Percentiles rank a stretch among this genome's conserved stretches.
Conservation (phyloP, 2,329 filamentous ascomycete genomes). For the Orbilia blumenaviensis region DNA sequence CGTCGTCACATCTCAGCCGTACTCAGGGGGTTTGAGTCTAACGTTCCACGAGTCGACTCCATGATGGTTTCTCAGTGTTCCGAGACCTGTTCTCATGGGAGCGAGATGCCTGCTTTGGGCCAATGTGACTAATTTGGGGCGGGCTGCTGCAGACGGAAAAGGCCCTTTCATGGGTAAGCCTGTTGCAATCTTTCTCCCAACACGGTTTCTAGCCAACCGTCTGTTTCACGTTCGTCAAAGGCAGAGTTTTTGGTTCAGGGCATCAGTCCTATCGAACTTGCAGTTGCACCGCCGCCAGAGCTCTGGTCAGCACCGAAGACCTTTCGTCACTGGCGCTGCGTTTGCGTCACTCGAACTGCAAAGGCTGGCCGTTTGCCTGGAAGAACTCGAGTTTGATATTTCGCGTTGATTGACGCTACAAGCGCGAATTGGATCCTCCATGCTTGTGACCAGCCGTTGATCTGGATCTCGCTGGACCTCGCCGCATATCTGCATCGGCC, state of each 20-base stretch:
- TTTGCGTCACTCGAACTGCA: neutral
- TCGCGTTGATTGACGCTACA: slow-evolving; percentile 15
- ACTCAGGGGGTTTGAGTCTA: neutral
- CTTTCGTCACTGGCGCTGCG: slow-evolving; percentile 4
- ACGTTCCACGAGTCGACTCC: neutral
- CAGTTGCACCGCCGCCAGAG: neutral
- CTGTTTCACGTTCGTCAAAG: slow-evolving; percentile 9
- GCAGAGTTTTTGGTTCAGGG: neutral
- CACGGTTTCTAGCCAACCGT: slow-evolving; percentile 11
- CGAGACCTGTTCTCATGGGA: neutral
- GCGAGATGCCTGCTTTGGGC: slow-evolving; percentile 10
- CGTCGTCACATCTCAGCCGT: neutral
- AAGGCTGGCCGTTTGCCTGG: slow-evolving; percentile 1
- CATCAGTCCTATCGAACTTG: neutral
- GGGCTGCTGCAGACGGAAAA: slow-evolving; percentile 5
- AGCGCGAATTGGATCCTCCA: slow-evolving; percentile 19
- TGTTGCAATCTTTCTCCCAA: slow-evolving; percentile 16
- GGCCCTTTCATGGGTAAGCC: slow-evolving; percentile 1
- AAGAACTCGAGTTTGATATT: neutral
- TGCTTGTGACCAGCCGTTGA: neutral
- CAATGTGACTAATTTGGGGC: slow-evolving; percentile 16
- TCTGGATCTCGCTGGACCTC: slow-evolving; percentile 18
- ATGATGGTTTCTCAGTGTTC: neutral
- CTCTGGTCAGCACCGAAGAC: slow-evolving; percentile 9
- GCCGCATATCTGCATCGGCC: slow-evolving; percentile 25